Evolutionary conservation across 208 protist genomes (phyloP), one percentile per base, ranked within the genome.

Genomic region (Trypanosoma conorhini): DNA sequence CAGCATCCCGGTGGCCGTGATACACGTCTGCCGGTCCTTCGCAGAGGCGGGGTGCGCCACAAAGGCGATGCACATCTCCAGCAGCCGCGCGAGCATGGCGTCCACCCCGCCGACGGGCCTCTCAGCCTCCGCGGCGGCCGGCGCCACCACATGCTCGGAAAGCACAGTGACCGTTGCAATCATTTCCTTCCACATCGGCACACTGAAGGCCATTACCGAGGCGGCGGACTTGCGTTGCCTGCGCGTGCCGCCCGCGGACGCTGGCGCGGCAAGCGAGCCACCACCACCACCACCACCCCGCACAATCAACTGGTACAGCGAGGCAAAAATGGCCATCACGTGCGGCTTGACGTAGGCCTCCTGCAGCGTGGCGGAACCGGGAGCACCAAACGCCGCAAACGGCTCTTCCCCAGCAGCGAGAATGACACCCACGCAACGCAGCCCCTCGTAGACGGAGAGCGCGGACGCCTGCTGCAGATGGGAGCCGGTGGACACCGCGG

Each of bases 161-260:
- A 95, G 78, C 30, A 87, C 67, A 5, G 87, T 81, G 44, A 94
- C 83, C 7, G 89, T 93, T 31, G 80, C 86, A 59, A 97, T 93
- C 63, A 97, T 68, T 65, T 94, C 89, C 57, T 85, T 82, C 92
- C 92, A 97, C 82, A 91, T 93, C n/a, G 81, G 63, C 26, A 93
- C 67, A 46, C 67, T 82, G 64, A 97, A 89, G 38, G 79, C 79
- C 82, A 93, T 89, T 38, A 92, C 79, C 0, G 80, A 79, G 48
- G 71, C 72, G 52, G 71, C 72, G 17, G 62, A 65, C 22, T 60
- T 63, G 21, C 62, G 60, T 31, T 75, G 68, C 13, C 24, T 57
- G 0, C 46, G 3, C 46, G 38, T 22, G 15, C 15, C 63, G 8
- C 54, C 21, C 30, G 15, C 40, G 21, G 15, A 57, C 24, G 50